Base-by-base conservation (phyloP, 768 basidiomycete species). In the Rubroboletus satanas region DNA sequence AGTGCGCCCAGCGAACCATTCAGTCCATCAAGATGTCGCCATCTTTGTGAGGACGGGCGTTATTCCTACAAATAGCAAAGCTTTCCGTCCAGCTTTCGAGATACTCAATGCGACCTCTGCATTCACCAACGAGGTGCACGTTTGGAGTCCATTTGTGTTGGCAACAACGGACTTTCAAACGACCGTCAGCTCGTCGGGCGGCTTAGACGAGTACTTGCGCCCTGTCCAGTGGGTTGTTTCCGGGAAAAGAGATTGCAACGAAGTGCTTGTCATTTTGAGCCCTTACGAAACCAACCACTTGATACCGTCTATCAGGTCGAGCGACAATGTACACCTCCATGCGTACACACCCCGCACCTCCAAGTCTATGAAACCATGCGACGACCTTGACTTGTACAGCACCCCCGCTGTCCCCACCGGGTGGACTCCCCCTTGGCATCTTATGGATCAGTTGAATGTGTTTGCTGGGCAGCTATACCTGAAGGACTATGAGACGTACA, bases 261-360 rank as follows among this genome's bases (percentile, higher is more conserved):
- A 28, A 10, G 43, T 44, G 26, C 43, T 44, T 9, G 43, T 44
- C 9, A 28, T 75, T 12, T 45, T 79, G 59, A 82, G 80, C 63
- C 73, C 74, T 9, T 65, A 38, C 52, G 78, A 81, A 61, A 74
- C 61, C 37, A 66, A 79, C 38, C 52, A 49, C 41, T 64, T 78
- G 18, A 64, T 79, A 4, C 66, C 74, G 60, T 12, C n/a, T 0
- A 75, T 81, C 52, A 72, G 67, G 18, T 35, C 33, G 21, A 70
- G 69, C 61, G 55, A 62, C 7, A 26, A 59, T 9, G 74, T 75
- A 17, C 66, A 70, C 49, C 70, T 81, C 15, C 77, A 79, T 55
- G 41, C 74, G 3, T 81, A 80, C 56, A 62, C 76, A 0, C 74
- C 79, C 1, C 66, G 76, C 2, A 65, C 73, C 44, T 68, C 60